Percentiles rank a stretch among this genome's conserved stretches.
Evolutionary conservation across 495 filamentous ascomycete genomes (phyloP).

Genomic region (Penicillium longicatenatum): DNA sequence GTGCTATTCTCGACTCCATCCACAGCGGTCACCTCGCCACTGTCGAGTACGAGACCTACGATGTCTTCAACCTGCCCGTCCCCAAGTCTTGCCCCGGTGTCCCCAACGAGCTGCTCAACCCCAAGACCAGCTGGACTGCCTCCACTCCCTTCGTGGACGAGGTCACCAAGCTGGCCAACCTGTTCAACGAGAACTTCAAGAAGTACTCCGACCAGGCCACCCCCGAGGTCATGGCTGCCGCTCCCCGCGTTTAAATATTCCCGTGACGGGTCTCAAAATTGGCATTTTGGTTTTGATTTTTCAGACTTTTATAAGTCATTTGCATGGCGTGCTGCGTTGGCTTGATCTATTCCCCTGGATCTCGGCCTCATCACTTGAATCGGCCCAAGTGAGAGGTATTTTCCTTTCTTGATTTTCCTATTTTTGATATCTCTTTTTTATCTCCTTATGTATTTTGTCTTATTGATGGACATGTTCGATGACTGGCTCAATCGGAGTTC

Average conservation of each 20-base stretch:
- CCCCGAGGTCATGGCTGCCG: constrained; percentile 60
- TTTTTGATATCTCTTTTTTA: constrained; percentile 10
- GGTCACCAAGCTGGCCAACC: constrained; percentile 80
- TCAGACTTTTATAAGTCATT: constrained; percentile 24
- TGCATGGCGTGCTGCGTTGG: constrained; percentile 36
- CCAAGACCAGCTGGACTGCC: constrained; percentile 86
- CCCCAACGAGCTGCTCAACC: constrained; percentile 90
- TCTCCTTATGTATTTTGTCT: constrained; percentile 9
- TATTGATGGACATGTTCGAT: constrained; percentile 24
- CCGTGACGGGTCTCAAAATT: constrained; percentile 21
- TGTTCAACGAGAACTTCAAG: constrained; percentile 97
- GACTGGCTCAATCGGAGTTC: constrained; percentile 23
- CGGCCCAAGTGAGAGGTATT: constrained; percentile 30
- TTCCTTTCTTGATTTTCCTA: constrained; percentile 13
- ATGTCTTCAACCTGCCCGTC: constrained; percentile 93
- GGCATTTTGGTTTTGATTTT: constrained; percentile 28
- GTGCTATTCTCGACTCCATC: constrained; percentile 96
- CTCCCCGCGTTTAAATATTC: constrained; percentile 28
- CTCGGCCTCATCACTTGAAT: constrained; percentile 23
- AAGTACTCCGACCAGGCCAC: constrained; percentile 91
- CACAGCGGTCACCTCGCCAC: constrained; percentile 94
- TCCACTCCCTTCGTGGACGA: constrained; percentile 76
- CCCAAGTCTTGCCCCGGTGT: constrained; percentile 85
- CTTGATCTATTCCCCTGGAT: constrained; percentile 26
- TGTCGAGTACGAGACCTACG: constrained; percentile 90